Percentiles rank a stretch among this genome's conserved stretches.
Evolutionary conservation across 768 basidiomycete genomes (phyloP).

Genomic region (Daedalea quercina): DNA sequence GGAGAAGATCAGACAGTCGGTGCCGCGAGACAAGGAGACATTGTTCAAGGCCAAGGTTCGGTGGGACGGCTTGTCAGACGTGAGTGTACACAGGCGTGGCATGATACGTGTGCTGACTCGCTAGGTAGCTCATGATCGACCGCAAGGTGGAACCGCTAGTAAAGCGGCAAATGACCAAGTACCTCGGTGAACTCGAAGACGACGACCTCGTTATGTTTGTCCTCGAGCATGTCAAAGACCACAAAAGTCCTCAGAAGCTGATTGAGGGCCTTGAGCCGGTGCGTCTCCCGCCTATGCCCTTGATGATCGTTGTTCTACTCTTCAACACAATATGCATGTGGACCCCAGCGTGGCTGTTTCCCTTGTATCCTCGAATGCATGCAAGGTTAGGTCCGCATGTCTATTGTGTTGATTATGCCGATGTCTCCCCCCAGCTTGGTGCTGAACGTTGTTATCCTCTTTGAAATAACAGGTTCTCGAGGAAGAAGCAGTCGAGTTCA

Average conservation of each 20-base stretch:
- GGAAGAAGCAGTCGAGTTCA: constrained; percentile 81
- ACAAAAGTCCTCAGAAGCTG: constrained; percentile 77
- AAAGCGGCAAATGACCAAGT: constrained; percentile 76
- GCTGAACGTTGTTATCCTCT: neutral
- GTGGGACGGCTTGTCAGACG: constrained; percentile 89
- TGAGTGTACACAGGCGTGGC: constrained; percentile 32
- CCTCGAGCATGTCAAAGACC: constrained; percentile 87
- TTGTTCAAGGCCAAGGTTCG: constrained; percentile 82
- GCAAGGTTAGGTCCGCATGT: no score
- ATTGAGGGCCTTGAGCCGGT: constrained; percentile 90
- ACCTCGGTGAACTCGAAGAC: constrained; percentile 88
- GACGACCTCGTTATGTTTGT: constrained; percentile 94
- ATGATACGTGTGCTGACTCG: neutral
- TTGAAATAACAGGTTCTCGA: constrained; percentile 64
- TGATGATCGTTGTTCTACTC: neutral
- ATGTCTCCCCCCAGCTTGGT: neutral
- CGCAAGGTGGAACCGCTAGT: constrained; percentile 83
- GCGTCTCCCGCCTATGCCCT: constrained; percentile 27
- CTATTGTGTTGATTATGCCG: neutral
- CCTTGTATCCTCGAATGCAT: no score
- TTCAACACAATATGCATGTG: constrained; percentile 1
- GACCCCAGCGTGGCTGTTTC: neutral
- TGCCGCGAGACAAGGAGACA: constrained; percentile 72
- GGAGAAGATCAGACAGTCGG: constrained; percentile 66
- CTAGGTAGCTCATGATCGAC: constrained; percentile 62